Base-by-base conservation (phyloP, 2,329 filamentous ascomycete genomes). In the Fusarium sp. region DNA sequence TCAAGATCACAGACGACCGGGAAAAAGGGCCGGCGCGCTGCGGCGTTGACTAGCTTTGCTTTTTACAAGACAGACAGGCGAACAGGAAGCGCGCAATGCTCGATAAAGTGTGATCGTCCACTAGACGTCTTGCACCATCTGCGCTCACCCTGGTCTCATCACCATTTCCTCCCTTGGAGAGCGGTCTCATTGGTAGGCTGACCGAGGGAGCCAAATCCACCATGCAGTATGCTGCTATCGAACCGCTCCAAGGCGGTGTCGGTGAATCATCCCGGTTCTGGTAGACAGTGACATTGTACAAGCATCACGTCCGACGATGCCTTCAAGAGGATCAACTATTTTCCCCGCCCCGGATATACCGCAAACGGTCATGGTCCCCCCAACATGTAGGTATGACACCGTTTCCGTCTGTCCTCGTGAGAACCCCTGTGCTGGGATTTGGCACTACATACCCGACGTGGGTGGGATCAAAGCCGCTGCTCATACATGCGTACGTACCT, bases 131-230 rank as follows among this genome's bases (percentile, higher is more conserved):
- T 73, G 71, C 64, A 75, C 74, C 59, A 76, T 73, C 73, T 76
- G 74, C 74, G 63, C 74, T 74, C 72, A 75, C 74, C 74, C 74
- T 32, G 62, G 74, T 76, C 74, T 74, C 64, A 76, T 76, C 74
- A 76, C 74, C 56, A 74, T 54, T 76, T 57, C 65, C 49, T 68
- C 55, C 59, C 61, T 72, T 76, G 74, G 74, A 71, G 59, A 73
- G 70, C 59, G 27, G 54, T 42, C 22, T 67, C 44, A 75, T 76
- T 76, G 74, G 74, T 55, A 59, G 49, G 24, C 46, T 73, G 74
- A 75, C 73, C 67, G 74, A 76, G 63, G 60, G 63, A 72, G 51
- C 66, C 70, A 68, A 61, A 64, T 66, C 55, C 56, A 53, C 53
- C 66, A 73, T 76, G 73, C 73, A 74, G 52, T 34, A 65, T 73